Evolutionary conservation across 148 eudicot species (phyloP).

Genomic region (Chenopodium suecicum): DNA sequence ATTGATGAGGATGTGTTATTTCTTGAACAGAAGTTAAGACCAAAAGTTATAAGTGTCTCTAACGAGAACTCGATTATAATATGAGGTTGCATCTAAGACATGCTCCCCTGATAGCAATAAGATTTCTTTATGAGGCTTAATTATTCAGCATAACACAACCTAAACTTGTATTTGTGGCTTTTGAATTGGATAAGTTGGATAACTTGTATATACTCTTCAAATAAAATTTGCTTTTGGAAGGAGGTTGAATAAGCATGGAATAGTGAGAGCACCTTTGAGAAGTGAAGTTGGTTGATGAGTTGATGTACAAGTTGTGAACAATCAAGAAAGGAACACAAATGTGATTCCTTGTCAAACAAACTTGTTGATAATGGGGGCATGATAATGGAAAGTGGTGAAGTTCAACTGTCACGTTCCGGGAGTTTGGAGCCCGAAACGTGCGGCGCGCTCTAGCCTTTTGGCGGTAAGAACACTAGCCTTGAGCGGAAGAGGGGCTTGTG

Average conservation of each 20-base stretch:
- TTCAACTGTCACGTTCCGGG: background rate
- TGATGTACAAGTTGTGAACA: background rate
- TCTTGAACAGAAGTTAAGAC: too few relatives aligned
- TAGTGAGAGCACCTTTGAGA: background rate
- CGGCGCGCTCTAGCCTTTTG: too few relatives aligned
- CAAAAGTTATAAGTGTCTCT: background rate
- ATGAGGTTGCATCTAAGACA: background rate
- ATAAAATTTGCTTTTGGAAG: too few relatives aligned
- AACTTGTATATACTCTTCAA: background rate
- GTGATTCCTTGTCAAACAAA: too few relatives aligned
- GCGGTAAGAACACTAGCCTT: too few relatives aligned
- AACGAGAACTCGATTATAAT: background rate
- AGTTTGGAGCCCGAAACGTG: too few relatives aligned
- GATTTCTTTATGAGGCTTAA: background rate
- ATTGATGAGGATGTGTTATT: background rate
- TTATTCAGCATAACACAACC: background rate
- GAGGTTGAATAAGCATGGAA: background rate
- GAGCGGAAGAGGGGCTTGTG: too few relatives aligned
- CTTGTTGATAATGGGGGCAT: background rate
- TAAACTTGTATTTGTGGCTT: background rate
- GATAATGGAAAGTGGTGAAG: background rate
- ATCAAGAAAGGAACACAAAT: too few relatives aligned
- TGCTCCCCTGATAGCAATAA: background rate
- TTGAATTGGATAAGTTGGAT: background rate
- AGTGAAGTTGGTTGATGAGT: background rate